Conservation (phyloP, 257 asterid genomes). For the Scutellaria minor region DNA sequence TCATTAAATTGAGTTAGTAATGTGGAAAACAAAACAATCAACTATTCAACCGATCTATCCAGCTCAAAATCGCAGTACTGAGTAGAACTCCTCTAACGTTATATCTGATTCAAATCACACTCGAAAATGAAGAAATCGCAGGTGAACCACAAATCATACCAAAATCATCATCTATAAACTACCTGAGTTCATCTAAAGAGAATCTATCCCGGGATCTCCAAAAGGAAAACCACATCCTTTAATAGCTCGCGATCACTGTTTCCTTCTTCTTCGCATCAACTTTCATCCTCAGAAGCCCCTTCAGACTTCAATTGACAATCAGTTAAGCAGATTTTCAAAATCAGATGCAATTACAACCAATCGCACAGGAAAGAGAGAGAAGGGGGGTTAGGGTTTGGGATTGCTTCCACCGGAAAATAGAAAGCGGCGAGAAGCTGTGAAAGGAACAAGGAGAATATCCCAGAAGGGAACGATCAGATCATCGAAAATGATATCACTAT, state of each 20-base stretch:
- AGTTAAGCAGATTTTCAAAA: background rate
- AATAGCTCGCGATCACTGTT: constrained; percentile 53
- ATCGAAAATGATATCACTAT: constrained; percentile 21
- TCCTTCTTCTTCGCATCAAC: constrained; percentile 46
- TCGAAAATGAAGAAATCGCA: constrained; percentile 21
- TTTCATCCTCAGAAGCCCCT: constrained; percentile 43
- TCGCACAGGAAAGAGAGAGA: constrained; percentile 12
- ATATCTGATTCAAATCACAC: constrained; percentile 22
- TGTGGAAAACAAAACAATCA: background rate
- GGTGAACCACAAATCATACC: constrained; percentile 16
- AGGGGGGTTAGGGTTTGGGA: constrained; percentile 41
- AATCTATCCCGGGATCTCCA: constrained; percentile 96
- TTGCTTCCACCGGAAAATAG: constrained; percentile 39
- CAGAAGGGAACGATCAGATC: constrained; percentile 35
- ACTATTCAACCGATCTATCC: constrained; percentile 21
- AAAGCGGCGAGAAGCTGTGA: constrained; percentile 35
- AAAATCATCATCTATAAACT: constrained; percentile 5
- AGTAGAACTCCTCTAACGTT: constrained; percentile 11
- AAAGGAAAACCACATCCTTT: constrained; percentile 91
- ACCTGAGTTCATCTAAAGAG: constrained; percentile 97
- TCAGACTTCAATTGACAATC: constrained; percentile 27
- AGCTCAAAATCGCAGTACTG: constrained; percentile 20
- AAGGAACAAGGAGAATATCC: constrained; percentile 23
- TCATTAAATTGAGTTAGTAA: constrained; percentile 3
- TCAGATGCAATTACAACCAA: constrained; percentile 27